Evolutionary conservation across 1,284 basidiomycete genomes (phyloP).

Genomic region (Ustilago sp.): DNA sequence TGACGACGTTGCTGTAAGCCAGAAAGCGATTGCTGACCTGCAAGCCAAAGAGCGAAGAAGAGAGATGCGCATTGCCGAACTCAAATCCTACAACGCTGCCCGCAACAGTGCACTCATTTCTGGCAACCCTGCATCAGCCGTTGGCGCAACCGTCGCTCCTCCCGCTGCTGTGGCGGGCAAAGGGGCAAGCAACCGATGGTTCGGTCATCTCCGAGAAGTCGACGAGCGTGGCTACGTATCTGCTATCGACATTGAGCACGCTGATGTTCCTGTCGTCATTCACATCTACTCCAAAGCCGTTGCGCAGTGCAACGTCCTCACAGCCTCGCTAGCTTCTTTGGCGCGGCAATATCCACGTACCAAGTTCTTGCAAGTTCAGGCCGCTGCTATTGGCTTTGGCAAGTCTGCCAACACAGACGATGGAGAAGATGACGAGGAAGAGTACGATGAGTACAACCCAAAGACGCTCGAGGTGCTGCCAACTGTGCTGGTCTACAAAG

Average conservation of each 20-base stretch:
- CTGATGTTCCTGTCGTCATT: conserved; percentile 49
- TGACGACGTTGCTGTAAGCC: conserved; percentile 24
- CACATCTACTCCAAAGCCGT: conserved; percentile 63
- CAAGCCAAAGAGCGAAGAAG: conserved; percentile 45
- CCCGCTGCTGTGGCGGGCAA: not conserved
- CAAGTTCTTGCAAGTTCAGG: conserved; percentile 62
- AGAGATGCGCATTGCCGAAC: conserved; percentile 48
- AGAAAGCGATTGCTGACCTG: conserved; percentile 43
- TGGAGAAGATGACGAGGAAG: conserved; percentile 43
- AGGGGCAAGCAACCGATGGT: conserved; percentile 35
- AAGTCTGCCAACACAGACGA: conserved; percentile 3
- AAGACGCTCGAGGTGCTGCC: conserved; percentile 55
- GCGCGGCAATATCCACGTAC: conserved; percentile 55
- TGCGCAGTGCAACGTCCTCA: conserved; percentile 52
- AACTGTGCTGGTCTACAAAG: conserved; percentile 59
- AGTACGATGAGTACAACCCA: conserved; percentile 49
- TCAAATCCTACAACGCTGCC: conserved; percentile 28
- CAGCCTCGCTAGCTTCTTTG: conserved; percentile 45
- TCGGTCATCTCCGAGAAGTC: conserved; percentile 61
- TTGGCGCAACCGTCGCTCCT: not conserved
- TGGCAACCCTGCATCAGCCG: not conserved
- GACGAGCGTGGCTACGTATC: conserved; percentile 57
- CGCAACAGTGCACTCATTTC: conserved; percentile 14
- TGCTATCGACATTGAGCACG: conserved; percentile 55
- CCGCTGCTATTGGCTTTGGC: conserved; percentile 59